phyloP scores from a whole-genome alignment of 306 rosid species.

The Vigna reflexopilosa region DNA sequence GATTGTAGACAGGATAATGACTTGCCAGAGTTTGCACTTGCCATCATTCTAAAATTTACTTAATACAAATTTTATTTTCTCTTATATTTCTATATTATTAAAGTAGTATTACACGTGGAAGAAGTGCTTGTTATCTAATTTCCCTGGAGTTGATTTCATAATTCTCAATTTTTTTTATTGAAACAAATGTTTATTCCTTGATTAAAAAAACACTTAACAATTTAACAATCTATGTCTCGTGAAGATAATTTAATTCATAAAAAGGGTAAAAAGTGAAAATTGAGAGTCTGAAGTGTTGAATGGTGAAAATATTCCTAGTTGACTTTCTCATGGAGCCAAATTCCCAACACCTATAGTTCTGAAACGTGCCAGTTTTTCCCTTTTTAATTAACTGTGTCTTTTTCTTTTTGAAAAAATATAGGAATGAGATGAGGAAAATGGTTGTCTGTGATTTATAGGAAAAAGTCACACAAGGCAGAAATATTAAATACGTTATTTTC shows the following conservation, averaged over 20 bases:
- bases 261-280: not conserved
- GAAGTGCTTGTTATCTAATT: not conserved
- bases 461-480: slow-evolving; percentile 17
- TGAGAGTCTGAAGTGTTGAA: not conserved
- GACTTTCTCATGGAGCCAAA: slow-evolving; percentile 1
- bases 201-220: not conserved
- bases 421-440: slow-evolving; percentile 11
- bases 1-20: not conserved
- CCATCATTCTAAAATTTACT: slow-evolving; percentile 7
- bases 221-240: not conserved
- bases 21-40: not conserved
- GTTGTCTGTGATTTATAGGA: slow-evolving; percentile 24
- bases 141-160: slow-evolving; percentile 8
- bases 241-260: slow-evolving; percentile 14
- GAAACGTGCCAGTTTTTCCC: slow-evolving; percentile 1
- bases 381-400: not conserved
- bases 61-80: not conserved
- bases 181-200: not conserved
- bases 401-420: not conserved
- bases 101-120: not conserved
- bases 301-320: not conserved
- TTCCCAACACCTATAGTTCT: slow-evolving; percentile 11
- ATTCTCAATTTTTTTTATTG: slow-evolving; percentile 11
- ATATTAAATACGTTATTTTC: slow-evolving; percentile 35
- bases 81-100: not conserved